Base-by-base conservation (phyloP, 2,329 filamentous ascomycete genomes). In the Thielaviopsis euricoi region DNA sequence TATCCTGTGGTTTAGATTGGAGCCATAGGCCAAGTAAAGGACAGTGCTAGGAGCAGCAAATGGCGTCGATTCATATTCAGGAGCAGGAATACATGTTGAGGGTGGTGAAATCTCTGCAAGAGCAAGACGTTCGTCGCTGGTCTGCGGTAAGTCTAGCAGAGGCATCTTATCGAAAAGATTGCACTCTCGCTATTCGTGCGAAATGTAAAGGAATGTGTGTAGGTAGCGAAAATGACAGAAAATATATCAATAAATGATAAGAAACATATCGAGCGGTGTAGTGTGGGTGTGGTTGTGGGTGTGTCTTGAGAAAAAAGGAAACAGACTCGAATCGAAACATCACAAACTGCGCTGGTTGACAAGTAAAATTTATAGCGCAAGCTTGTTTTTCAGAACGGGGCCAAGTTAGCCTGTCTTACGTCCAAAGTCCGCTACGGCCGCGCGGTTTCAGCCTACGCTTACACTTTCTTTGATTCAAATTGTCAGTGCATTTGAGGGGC, bases 11-110 rank as follows among this genome's bases (percentile, higher is more conserved):
- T 78, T 82, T 61, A 97, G 79, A 68, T 97, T 97, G 56, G 89
- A 95, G 63, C 91, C 93, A 68, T 96, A 97, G 12, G 90, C 91
- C 22, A 91, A 80, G 68, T 91, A 91, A 55, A 90, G 77, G 25
- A 89, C 76, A 1, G 85, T 86, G 15, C 64, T 63, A 6, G 57
- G 43, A 21, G 40, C 13, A 23, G 51, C 33, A 19, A 19, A 23
- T n/a, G 29, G 25, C 29, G 63, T 53, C n/a, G 59, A 57, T 48
- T 17, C 43, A 48, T 6, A 17, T 2, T 15, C 6, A 43, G 17
- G 37, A 6, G 37, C 64, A 56, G 33, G 64, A 53, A 50, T 66
- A 61, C 50, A 64, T 55, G 51, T 64, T 58, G 37, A 65, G 21
- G 61, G 64, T 15, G 50, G 63, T 22, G 61, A 64, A 52, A 63